Base-by-base conservation (phyloP, 2,329 filamentous ascomycete species). In the Colletotrichum graminicola region DNA sequence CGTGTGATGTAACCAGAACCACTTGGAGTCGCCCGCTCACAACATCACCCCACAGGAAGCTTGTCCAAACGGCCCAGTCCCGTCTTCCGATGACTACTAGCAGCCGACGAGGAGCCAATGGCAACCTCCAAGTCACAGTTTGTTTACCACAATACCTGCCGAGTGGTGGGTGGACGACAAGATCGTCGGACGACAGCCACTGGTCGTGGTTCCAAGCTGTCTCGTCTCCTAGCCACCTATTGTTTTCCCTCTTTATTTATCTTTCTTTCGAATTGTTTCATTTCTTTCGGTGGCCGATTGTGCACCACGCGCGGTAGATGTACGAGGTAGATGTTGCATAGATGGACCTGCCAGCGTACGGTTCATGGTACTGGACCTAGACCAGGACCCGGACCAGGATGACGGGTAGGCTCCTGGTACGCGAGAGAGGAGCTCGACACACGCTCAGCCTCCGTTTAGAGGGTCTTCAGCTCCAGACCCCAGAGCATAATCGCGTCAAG, bases 61-160 rank as follows among this genome's bases (percentile, higher is more conserved):
- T 68, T 71, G 68, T 71, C 68, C 57, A 71, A 68, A 68, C 65
- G 52, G 64, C 66, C 65, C 65, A 71, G 68, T 68, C 68, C 68
- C 59, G 52, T 63, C 59, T 51, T 59, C 39, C 59, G 59, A 63
- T 60, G 65, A 60, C 68, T 63, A 68, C 68, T 68, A 32, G 68
- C 65, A 68, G 65, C 59, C 65, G 45, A 52, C 52, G 39, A 36
- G 32, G 59, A 55, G 62, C 71, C 71, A 73, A 67, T 73, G 59
- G 59, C 36, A 56, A 54, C 52, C 26, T 56, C 23, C 18, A 43
- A 49, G 36, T 21, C 23, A 26, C 36, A 45, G 21, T 49, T 63
- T 67, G 52, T 71, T 73, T 71, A 67, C 64, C 14, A 26, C 41
- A 36, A 61, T 59, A 52, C 54, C 63, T 64, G 71, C 59, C 55